Evolutionary conservation across 1,284 basidiomycete genomes (phyloP).

Genomic region (Porogramme epimiltina): DNA sequence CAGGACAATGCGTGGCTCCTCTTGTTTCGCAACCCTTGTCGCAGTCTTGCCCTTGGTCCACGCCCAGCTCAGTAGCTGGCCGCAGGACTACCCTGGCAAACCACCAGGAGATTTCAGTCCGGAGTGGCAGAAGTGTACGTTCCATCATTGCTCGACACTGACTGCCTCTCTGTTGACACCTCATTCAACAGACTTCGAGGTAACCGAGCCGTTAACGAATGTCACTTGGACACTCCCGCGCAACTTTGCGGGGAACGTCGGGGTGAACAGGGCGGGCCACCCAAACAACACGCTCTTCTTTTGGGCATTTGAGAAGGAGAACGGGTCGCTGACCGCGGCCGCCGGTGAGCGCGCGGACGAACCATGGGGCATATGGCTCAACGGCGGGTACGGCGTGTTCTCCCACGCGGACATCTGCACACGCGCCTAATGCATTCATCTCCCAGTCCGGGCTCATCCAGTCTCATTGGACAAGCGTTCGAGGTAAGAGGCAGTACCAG

Average conservation of each 20-base stretch:
- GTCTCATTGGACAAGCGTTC: conserved; percentile 61
- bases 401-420: neutral
- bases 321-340: conserved; percentile 58
- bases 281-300: conserved; percentile 77
- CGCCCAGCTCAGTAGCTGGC: conserved; percentile 20
- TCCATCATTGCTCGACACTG: neutral
- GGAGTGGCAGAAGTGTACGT: conserved; percentile 62
- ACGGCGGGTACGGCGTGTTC: conserved; percentile 47
- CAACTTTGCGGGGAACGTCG: conserved; percentile 69
- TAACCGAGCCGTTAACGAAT: conserved; percentile 52
- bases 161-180: neutral
- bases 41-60: conserved; percentile 6
- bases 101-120: conserved; percentile 54
- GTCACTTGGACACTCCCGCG: conserved; percentile 58
- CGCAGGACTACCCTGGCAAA: conserved; percentile 48
- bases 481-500: conserved; percentile 49
- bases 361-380: conserved; percentile 77
- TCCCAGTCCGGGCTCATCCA: conserved; percentile 62
- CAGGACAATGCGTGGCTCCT: too few species aligned
- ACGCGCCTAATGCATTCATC: neutral
- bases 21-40: neutral
- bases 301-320: conserved; percentile 62
- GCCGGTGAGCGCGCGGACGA: conserved; percentile 35
- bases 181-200: conserved; percentile 25
- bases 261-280: conserved; percentile 50